A percentile compares a stretch with the other conserved stretches of the same genome.
Evolutionary conservation across 1,284 basidiomycete species (phyloP).

Genomic region (Trametes polyzona): DNA sequence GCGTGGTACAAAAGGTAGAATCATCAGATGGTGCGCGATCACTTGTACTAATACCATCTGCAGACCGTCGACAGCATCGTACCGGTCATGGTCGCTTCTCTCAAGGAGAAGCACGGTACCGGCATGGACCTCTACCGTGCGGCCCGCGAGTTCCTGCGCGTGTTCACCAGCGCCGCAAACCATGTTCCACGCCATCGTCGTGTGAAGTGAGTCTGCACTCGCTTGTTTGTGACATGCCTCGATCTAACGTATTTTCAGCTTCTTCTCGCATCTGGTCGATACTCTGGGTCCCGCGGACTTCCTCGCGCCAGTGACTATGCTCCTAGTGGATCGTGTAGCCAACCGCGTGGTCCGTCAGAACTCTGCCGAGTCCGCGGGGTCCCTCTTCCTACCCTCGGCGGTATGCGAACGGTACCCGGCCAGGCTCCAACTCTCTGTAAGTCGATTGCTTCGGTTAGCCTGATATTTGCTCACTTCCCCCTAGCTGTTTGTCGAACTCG

Average conservation of each 20-base stretch:
- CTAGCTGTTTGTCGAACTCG: conserved; percentile 68
- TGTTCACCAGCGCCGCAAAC: conserved; percentile 87
- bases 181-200: conserved; percentile 90
- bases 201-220: conserved; percentile 60
- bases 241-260: conserved; percentile 49
- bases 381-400: conserved; percentile 69
- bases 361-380: conserved; percentile 58
- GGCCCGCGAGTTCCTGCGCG: conserved; percentile 76
- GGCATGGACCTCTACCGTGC: conserved; percentile 67
- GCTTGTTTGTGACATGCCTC: background rate
- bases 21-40: background rate
- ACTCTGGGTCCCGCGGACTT: conserved; percentile 85
- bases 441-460: conserved; percentile 30
- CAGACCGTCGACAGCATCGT: conserved; percentile 93
- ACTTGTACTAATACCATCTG: background rate
- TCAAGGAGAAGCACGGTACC: conserved; percentile 57
- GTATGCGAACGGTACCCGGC: conserved; percentile 64
- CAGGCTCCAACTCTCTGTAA: conserved; percentile 59
- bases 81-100: conserved; percentile 86
- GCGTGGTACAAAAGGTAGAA: conserved; percentile 88
- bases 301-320: conserved; percentile 83
- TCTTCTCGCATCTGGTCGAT: conserved; percentile 91
- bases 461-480: conserved; percentile 21
- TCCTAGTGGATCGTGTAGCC: conserved; percentile 81
- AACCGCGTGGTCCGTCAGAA: conserved; percentile 74